A percentile compares a stretch with the other conserved stretches of the same genome.
Evolutionary conservation across 176 grass and related monocot species (phyloP).

Genomic region (Rhynchospora tenuis): DNA sequence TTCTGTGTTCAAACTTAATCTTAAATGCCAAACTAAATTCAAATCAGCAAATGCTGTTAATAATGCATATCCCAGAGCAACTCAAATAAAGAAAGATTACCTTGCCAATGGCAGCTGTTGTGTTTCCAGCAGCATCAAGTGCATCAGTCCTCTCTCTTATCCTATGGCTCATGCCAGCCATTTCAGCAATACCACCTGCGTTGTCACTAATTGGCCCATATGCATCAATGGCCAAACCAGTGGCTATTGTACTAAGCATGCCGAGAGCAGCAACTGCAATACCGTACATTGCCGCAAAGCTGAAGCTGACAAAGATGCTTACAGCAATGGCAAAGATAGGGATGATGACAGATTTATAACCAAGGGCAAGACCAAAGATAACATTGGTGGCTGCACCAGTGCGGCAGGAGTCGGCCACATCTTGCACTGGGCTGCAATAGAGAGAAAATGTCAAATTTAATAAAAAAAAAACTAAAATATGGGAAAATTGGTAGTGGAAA

Average conservation of each 20-base stretch:
- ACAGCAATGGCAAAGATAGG: constrained; percentile 88
- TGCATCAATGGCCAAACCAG: constrained; percentile 90
- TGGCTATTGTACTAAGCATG: constrained; percentile 92
- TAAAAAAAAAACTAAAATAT: neutral
- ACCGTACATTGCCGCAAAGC: constrained; percentile 84
- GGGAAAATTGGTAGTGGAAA: neutral
- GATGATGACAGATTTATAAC: constrained; percentile 89
- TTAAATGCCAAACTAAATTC: neutral
- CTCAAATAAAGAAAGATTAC: constrained; percentile 20
- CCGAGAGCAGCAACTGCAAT: constrained; percentile 93
- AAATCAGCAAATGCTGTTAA: neutral
- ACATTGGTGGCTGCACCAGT: constrained; percentile 90
- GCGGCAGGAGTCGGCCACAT: constrained; percentile 86
- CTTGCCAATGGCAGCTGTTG: constrained; percentile 93
- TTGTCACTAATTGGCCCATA: constrained; percentile 95
- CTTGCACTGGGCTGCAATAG: constrained; percentile 71
- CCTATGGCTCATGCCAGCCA: constrained; percentile 96
- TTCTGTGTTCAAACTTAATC: neutral
- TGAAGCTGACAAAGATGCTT: constrained; percentile 87
- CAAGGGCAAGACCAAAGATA: constrained; percentile 89
- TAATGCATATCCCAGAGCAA: neutral
- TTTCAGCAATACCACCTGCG: constrained; percentile 93
- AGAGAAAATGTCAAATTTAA: neutral
- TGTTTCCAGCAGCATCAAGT: constrained; percentile 91
- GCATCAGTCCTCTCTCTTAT: constrained; percentile 93